Evolutionary conservation across 2,329 filamentous ascomycete genomes (phyloP).

Genomic region (Sporothrix phasma): DNA sequence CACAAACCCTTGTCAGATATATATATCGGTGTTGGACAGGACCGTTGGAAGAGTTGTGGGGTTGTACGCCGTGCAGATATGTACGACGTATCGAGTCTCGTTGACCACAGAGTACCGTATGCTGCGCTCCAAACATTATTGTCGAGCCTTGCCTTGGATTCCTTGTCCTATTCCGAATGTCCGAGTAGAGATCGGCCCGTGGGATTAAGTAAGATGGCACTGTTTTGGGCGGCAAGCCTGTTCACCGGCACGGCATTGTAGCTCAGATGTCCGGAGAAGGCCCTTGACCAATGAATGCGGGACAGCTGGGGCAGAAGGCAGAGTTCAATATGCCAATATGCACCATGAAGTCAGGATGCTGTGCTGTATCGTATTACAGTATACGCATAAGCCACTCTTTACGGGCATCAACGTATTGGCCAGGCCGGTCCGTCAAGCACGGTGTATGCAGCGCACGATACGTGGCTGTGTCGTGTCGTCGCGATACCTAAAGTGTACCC

Average conservation of each 20-base stretch:
- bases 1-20: not conserved
- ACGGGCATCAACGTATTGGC: not conserved
- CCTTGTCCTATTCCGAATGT: too few relatives aligned
- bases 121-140: too few relatives aligned
- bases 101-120: too few relatives aligned
- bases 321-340: not conserved
- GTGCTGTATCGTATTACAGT: too few relatives aligned
- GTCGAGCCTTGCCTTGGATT: too few relatives aligned
- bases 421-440: not conserved
- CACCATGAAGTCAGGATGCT: not conserved
- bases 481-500: not conserved
- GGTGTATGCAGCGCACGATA: not conserved
- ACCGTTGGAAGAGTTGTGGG: not conserved
- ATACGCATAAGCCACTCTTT: too few relatives aligned
- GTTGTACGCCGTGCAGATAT: not conserved
- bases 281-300: not conserved
- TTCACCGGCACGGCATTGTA: constrained; percentile 3
- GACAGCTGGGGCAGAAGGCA: not conserved
- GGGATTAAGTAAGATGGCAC: too few relatives aligned
- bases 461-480: not conserved
- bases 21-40: not conserved
- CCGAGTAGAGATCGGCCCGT: too few relatives aligned
- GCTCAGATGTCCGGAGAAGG: constrained; percentile 1
- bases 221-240: not conserved
- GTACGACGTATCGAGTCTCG: not conserved